phyloP scores from a whole-genome alignment of 169 alveolate species.

The Eimeria nieschulzi region DNA sequence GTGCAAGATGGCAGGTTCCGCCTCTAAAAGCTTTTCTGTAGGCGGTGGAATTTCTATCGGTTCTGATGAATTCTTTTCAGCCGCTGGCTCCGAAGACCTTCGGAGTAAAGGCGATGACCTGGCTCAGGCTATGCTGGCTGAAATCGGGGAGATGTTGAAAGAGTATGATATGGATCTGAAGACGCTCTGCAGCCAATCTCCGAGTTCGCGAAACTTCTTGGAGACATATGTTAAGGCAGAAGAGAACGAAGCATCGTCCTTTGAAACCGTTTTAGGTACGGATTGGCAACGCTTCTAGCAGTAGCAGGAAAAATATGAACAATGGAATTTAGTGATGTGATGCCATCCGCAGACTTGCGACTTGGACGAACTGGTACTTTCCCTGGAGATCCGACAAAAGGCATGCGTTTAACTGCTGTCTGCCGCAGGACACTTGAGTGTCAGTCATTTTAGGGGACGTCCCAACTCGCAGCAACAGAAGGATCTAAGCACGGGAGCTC shows the following conservation, averaged over 20 bases:
- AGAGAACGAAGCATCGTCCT: background rate
- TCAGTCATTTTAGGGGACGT: background rate
- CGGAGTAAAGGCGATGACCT: constrained; percentile 30
- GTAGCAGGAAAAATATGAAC: too few species aligned
- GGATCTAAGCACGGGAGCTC: background rate
- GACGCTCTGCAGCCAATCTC: constrained; percentile 16
- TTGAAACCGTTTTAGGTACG: background rate
- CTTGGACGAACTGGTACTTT: background rate
- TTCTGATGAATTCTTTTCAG: constrained; percentile 10
- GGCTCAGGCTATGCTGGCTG: constrained; percentile 57
- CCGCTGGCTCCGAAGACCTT: background rate
- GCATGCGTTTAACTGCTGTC: too few species aligned
- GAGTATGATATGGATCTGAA: constrained; percentile 31
- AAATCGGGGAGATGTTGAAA: constrained; percentile 19
- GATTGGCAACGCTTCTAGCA: background rate
- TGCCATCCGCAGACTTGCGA: background rate
- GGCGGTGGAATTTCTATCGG: background rate
- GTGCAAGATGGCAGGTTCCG: constrained; percentile 16
- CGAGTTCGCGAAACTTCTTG: background rate
- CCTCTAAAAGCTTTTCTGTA: background rate
- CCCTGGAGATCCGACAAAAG: too few species aligned
- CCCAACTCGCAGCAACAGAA: background rate
- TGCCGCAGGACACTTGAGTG: constrained; percentile 15
- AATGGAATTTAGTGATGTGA: background rate
- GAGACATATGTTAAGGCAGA: background rate